Evolutionary conservation across 1,284 basidiomycete species (phyloP).

Genomic region (Hymenochaete sp.): DNA sequence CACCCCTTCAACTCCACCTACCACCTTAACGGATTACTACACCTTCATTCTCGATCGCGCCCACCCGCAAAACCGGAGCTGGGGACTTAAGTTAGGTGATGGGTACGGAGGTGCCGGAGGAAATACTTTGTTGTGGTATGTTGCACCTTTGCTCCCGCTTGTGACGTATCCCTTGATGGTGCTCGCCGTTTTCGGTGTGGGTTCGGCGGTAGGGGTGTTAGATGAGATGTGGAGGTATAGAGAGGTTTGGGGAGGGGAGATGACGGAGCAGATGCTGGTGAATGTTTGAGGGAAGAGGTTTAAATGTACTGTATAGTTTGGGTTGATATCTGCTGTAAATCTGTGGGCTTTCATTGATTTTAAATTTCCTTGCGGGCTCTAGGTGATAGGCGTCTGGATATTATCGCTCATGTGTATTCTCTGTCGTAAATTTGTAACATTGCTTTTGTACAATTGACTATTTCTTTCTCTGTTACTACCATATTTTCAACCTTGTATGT

Average conservation of each 20-base stretch:
- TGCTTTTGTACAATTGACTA: too few relatives aligned
- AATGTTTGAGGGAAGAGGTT: too few relatives aligned
- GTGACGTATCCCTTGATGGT: constrained; percentile 6
- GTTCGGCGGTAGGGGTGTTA: neutral
- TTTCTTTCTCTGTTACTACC: too few relatives aligned
- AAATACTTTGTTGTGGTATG: neutral
- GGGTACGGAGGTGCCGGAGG: neutral
- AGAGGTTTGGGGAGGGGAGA: constrained; percentile 9
- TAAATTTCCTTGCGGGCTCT: too few relatives aligned
- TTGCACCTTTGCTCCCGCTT: constrained; percentile 9
- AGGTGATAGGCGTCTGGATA: too few relatives aligned
- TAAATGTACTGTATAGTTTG: too few relatives aligned
- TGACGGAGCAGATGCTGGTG: too few relatives aligned
- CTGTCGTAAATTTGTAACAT: too few relatives aligned
- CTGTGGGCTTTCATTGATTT: too few relatives aligned
- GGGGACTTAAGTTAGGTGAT: neutral
- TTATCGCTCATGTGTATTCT: too few relatives aligned
- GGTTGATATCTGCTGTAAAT: too few relatives aligned
- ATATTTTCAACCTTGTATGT: too few relatives aligned
- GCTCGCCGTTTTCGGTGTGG: constrained; percentile 1
- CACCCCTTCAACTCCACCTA: neutral
- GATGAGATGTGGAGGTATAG: constrained; percentile 7
- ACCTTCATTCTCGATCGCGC: neutral
- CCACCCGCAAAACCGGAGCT: neutral
- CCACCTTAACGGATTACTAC: neutral